phyloP scores from a whole-genome alignment of 768 basidiomycete genomes.

The Stropharia rugosoannulata region DNA sequence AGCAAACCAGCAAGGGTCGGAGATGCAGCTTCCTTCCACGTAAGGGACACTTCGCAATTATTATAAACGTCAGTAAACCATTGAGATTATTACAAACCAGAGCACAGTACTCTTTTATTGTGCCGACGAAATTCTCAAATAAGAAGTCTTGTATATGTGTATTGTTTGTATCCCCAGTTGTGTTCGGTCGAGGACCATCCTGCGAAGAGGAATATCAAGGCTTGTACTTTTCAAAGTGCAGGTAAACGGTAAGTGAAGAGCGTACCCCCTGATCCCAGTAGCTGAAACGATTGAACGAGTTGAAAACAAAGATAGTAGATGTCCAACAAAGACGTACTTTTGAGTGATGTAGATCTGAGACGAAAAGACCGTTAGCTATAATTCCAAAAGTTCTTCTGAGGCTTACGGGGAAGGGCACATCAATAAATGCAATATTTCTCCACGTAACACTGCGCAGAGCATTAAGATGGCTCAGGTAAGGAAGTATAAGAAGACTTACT shows the following conservation, averaged over 20 bases:
- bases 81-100: slow-evolving; percentile 4
- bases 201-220: slow-evolving; percentile 4
- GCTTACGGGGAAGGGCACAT: slow-evolving; percentile 56
- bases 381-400: background rate
- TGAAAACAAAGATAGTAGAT: background rate
- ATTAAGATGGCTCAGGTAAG: background rate
- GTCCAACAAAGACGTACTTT: slow-evolving; percentile 36
- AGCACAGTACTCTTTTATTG: slow-evolving; percentile 41
- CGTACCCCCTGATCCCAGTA: slow-evolving; percentile 62
- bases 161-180: slow-evolving; percentile 40
- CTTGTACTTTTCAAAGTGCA: background rate
- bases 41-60: slow-evolving; percentile 34
- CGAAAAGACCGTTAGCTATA: background rate
- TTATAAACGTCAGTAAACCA: background rate
- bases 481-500: slow-evolving; percentile 32
- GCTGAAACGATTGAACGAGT: slow-evolving; percentile 25
- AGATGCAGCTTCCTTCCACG: slow-evolving; percentile 59
- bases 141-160: slow-evolving; percentile 55
- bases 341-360: slow-evolving; percentile 61
- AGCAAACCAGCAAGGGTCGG: slow-evolving; percentile 55
- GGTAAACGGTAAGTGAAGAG: background rate
- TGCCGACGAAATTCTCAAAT: slow-evolving; percentile 54
- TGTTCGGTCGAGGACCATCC: slow-evolving; percentile 43
- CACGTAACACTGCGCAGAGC: slow-evolving; percentile 46
- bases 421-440: slow-evolving; percentile 51